Base-by-base conservation (phyloP, 352 stramenopile genomes). In the Pythium sp. region DNA sequence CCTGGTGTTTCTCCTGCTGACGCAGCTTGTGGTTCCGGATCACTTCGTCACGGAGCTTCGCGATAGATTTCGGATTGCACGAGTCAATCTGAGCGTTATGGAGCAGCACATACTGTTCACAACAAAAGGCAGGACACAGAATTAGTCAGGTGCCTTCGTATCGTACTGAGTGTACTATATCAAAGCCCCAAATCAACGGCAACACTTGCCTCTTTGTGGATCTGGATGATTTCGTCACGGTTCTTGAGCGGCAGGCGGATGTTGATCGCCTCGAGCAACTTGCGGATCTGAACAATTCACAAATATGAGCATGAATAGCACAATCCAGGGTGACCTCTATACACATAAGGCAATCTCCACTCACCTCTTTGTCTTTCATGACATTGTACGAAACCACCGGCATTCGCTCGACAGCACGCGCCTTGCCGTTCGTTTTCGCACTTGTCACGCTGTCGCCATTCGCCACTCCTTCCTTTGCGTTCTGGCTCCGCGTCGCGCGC, bases 141-240 rank as follows among this genome's bases (percentile, higher is more conserved):
- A 49, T 49, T 18, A 49, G 43, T 22, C 14, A 2, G 12, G 14
- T 20, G 41, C 5, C 7, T n/a, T 20, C 20, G 15, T 20, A 47
- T 47, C 41, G 41, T 47, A 6, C 15, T 20, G 41, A 47, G 41
- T n/a, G 14, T 47, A n/a, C 41, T 8, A 47, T 47, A n/a, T 5
- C 41, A 7, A 5, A 47, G 14, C 14, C 41, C 41, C 5, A 41
- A 2, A 41, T 14, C 12, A 54, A 15, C 24, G 24, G 24, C 24
- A 26, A 26, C 24, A 26, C 24, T 26, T 26, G 24, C 24, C 24
- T 95, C 87, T 80, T 95, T 95, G 76, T 95, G 87, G 62, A 92
- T 90, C 65, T 92, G 83, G 68, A 95, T 92, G 69, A 94, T 93
- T 49, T 92, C 85, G n/a, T 94, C 86, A 38, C 85, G 76, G 65